Evolutionary conservation across 176 grass and related monocot genomes (phyloP).

Genomic region (Poa pratensis): DNA sequence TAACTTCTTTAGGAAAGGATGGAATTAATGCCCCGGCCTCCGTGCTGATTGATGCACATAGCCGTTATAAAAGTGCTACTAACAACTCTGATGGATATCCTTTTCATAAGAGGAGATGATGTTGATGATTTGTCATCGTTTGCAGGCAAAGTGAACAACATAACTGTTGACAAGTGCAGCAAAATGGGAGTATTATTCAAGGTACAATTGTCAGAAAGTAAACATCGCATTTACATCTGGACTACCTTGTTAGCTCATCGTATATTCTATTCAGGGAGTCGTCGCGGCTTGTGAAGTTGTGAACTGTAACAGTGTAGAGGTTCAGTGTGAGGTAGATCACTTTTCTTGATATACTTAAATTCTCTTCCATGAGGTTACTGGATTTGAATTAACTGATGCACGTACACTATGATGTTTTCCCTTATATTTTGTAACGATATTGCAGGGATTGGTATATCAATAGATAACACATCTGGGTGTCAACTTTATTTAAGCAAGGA

Average conservation of each 20-base stretch:
- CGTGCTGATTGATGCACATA: too few species aligned
- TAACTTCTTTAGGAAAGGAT: too few species aligned
- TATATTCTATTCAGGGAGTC: constrained; percentile 51
- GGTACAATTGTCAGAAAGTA: constrained; percentile 17
- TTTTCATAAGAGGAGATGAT: constrained; percentile 5
- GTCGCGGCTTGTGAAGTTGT: constrained; percentile 71
- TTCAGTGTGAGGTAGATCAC: constrained; percentile 62
- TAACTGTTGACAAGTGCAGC: constrained; percentile 70
- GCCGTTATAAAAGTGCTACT: background rate
- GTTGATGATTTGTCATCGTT: background rate
- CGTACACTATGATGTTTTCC: background rate
- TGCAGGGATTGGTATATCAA: constrained; percentile 60
- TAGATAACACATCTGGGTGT: constrained; percentile 72
- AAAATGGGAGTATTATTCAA: constrained; percentile 62
- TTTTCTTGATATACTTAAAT: background rate
- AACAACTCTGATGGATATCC: background rate
- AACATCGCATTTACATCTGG: constrained; percentile 2
- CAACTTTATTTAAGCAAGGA: constrained; percentile 61
- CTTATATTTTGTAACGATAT: constrained; percentile 11
- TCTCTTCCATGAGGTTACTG: background rate
- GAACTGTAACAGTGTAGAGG: constrained; percentile 65
- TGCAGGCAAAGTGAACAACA: constrained; percentile 73
- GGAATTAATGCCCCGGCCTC: too few species aligned
- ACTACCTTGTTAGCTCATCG: constrained; percentile 6
- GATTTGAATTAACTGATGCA: background rate